Base-by-base conservation (phyloP, 2,329 filamentous ascomycete genomes). In the Reticulascus tulasneorum region DNA sequence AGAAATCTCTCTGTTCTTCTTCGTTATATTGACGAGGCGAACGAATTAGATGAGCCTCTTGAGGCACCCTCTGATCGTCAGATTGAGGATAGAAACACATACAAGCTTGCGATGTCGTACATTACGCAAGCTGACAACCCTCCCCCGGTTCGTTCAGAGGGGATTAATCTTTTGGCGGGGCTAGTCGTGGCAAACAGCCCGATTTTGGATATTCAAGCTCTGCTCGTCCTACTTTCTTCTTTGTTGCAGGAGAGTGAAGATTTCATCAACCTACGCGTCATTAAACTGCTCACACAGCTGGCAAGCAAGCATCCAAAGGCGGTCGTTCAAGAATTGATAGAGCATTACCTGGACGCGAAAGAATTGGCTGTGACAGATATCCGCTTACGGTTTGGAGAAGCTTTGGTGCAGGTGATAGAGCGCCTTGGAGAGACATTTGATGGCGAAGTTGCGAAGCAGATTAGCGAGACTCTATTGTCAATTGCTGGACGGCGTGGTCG, bases 371-470 rank as follows among this genome's bases (percentile, higher is more conserved):
- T 64, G 0, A 72, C 84, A 1, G 83, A 88, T 53, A 69, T 74
- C 3, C 73, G 84, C 3, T 66, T 88, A 1, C 70, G 82, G 8
- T 75, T 86, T 44, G 84, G 82, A 31, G 84, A 89, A 54, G 77
- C 79, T 1, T 58, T 86, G 16, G 50, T 79, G 3, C 77, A 80
- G 47, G 74, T 83, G 0, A 69, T 84, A n/a, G 72, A 85, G 51
- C 69, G 71, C 7, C 64, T 80, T 2, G 73, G 75, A 6, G 62
- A 71, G 34, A 72, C 68, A 0, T 80, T 84, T 40, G 54, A 68
- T 0, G 75, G 73, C 2, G 71, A 75, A 0, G 54, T 67, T 0
- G 76, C 79, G 0, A 54, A 61, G 22, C 58, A 68, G 12, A 69
- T 80, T 2, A 66, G 69, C 4, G 71, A 81, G 46, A 75, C 72